Conservation (phyloP, 768 basidiomycete species). For the Termitomyces sp. region DNA sequence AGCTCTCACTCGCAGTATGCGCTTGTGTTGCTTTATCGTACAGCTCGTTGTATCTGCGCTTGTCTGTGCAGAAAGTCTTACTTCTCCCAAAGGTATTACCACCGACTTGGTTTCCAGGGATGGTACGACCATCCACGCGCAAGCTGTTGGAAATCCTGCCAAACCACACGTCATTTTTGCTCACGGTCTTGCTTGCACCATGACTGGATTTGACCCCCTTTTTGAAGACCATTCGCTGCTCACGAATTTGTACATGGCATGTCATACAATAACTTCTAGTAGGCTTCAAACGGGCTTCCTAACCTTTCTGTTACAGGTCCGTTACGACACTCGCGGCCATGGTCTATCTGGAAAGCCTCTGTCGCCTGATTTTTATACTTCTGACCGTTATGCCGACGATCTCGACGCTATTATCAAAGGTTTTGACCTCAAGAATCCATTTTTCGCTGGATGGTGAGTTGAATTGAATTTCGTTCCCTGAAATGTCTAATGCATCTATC, state of each 20-base stretch:
- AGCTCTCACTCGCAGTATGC: background rate
- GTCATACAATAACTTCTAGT: background rate
- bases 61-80: too few relatives aligned
- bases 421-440: background rate
- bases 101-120: background rate
- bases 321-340: background rate
- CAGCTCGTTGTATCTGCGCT: background rate
- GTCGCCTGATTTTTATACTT: background rate
- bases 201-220: slow-evolving; percentile 6
- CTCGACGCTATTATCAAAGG: background rate
- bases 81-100: background rate
- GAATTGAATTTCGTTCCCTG: background rate
- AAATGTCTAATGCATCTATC: too few relatives aligned
- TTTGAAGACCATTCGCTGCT: slow-evolving; percentile 1
- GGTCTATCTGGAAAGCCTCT: background rate
- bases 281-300: too few relatives aligned
- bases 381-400: background rate
- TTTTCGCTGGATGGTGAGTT: background rate
- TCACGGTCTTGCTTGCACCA: slow-evolving; percentile 5
- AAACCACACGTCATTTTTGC: slow-evolving; percentile 9
- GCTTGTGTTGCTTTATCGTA: background rate
- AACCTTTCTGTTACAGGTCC: background rate
- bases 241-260: slow-evolving; percentile 4
- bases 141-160: slow-evolving; percentile 4
- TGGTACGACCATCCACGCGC: background rate